These are phyloP conservation scores for Mortierella hygrophila DNA, from an alignment of 192 early-diverging fungal species.

Conservation along the genomic window DNA sequence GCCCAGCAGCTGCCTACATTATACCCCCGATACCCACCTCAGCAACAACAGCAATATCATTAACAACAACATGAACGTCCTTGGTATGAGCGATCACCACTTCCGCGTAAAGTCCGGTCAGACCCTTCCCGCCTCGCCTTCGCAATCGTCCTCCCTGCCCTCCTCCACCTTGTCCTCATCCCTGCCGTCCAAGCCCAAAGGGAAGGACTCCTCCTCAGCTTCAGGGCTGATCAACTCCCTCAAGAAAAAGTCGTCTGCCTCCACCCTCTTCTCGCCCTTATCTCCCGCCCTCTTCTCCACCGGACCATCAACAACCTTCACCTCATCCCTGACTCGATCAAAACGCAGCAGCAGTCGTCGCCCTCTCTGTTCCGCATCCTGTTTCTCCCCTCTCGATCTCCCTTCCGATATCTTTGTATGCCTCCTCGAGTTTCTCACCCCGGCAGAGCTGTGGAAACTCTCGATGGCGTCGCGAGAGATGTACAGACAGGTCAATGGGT, in stretches of 20 bases:
- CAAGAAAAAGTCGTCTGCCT: constrained; percentile 8
- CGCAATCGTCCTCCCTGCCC: not conserved
- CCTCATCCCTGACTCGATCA: not conserved
- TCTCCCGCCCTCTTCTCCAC: constrained; percentile 12
- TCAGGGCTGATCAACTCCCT: constrained; percentile 9
- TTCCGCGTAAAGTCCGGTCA: not conserved
- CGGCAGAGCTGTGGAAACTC: constrained; percentile 39
- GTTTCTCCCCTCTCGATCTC: constrained; percentile 42
- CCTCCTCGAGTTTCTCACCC: constrained; percentile 35
- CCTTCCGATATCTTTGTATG: constrained; percentile 42
- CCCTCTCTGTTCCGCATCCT: constrained; percentile 23
- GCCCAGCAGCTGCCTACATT: not conserved
- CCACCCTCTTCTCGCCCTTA: constrained; percentile 13
- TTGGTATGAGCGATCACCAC: constrained; percentile 20
- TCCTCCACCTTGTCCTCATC: not conserved
- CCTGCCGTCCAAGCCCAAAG: not conserved
- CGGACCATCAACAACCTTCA: constrained; percentile 1
- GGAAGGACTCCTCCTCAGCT: not conserved
- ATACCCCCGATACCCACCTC: not conserved
- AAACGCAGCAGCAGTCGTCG: not conserved
- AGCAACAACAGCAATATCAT: not conserved
- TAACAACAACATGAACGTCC: constrained; percentile 17
- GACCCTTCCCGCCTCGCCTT: not conserved
- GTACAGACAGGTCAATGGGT: constrained; percentile 15
- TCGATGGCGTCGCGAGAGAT: constrained; percentile 31